Percentiles rank a stretch among this genome's conserved stretches.
Conservation (phyloP, 345 rosid species). For the Psidium friedrichsthalianum region DNA sequence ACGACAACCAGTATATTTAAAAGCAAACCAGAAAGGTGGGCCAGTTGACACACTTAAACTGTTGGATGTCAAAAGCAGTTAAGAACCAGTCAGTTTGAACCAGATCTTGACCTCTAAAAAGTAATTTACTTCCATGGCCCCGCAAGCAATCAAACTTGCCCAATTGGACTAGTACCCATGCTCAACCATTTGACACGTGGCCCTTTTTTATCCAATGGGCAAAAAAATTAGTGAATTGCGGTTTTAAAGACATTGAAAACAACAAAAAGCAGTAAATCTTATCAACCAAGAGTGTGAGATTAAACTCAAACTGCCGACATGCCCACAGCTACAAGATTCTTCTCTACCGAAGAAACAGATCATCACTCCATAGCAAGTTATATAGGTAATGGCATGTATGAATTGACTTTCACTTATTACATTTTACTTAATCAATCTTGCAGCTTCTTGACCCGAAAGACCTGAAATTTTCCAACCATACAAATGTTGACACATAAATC, state of each 20-base stretch:
- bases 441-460: neutral
- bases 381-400: neutral
- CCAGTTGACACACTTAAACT: neutral
- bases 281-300: neutral
- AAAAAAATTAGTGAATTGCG: neutral
- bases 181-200: neutral
- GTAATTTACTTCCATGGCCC: neutral
- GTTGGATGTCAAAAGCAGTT: neutral
- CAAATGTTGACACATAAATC: neutral
- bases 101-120: neutral
- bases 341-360: neutral
- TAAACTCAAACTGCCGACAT: neutral
- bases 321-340: neutral
- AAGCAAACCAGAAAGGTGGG: neutral
- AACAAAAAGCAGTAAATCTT: neutral
- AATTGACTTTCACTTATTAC: neutral
- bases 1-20: neutral
- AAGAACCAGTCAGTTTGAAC: neutral
- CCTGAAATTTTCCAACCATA: neutral
- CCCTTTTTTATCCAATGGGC: neutral
- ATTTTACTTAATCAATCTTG: neutral
- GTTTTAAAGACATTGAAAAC: neutral
- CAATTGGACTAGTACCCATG: neutral
- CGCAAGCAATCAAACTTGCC: neutral
- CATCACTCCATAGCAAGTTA: neutral